Base-by-base conservation (phyloP, 495 filamentous ascomycete genomes). In the Penicillium silybi region DNA sequence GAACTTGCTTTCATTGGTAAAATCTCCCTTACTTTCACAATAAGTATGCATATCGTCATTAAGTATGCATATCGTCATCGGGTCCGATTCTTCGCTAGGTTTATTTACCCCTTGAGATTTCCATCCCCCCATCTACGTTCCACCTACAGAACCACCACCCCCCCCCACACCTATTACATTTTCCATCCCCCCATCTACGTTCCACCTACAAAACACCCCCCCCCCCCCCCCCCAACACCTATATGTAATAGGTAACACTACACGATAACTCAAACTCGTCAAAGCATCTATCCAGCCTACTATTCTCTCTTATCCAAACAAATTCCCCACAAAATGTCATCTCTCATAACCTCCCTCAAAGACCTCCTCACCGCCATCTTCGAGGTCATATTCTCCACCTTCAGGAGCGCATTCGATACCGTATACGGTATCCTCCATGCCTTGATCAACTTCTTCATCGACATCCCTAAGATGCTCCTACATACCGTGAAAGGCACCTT, bases 291-390 rank as follows among this genome's bases (percentile, higher is more conserved):
- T 23, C 22, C 22, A 23, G 22, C 22, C 6, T 23, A 3, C 22
- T 3, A 23, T 6, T 6, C 3, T 23, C 3, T 23, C 6, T 3
- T 6, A 23, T 23, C 6, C 2, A 23, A 2, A 23, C 22, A 23
- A 23, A 23, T 6, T 23, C 29, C 8, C 1, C 8, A 10, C 29
- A 13, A 32, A 32, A 61, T 61, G 58, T 29, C 55, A 6, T 61
- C 58, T 6, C 54, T 61, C 35, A 48, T 61, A 3, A 43, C 44
- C 29, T 54, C 58, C 27, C 8, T 61, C 51, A 55, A 61, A 17
- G 54, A 61, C 44, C 54, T 61, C 16, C 6, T 61, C 10, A 9
- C 39, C 10, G 58, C 58, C 0, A 6, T 61, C 1, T 55, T 61
- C 15, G 58, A 61, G 43, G 44, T 61, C 16, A 52, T 58, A 41